Evolutionary conservation across 2,329 filamentous ascomycete genomes (phyloP).

Genomic region (Penicillium capsulatum): DNA sequence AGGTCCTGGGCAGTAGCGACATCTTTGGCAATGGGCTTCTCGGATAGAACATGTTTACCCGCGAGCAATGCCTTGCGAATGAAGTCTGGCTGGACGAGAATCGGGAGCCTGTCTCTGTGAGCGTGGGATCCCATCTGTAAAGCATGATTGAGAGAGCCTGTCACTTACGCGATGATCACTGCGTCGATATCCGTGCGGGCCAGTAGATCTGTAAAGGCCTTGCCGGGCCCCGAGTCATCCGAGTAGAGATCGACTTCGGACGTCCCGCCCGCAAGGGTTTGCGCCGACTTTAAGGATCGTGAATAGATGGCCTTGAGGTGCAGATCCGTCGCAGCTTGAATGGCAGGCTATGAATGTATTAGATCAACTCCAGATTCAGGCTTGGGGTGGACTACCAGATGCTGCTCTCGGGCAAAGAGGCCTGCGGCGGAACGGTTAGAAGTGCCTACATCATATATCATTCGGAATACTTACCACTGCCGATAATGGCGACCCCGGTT

Average conservation of each 20-base stretch:
- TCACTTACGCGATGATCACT: constrained; percentile 49
- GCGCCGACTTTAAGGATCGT: constrained; percentile 53
- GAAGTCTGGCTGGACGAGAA: constrained; percentile 50
- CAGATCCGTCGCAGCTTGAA: constrained; percentile 45
- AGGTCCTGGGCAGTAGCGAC: constrained; percentile 49
- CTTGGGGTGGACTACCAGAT: constrained; percentile 41
- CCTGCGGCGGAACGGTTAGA: constrained; percentile 28
- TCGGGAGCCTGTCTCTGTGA: constrained; percentile 44
- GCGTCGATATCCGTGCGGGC: constrained; percentile 47
- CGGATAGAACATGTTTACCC: constrained; percentile 55
- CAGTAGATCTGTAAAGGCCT: constrained; percentile 46
- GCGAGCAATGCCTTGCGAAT: constrained; percentile 48
- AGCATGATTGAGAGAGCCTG: background rate
- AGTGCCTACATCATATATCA: background rate
- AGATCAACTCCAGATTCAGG: background rate
- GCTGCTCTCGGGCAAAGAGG: constrained; percentile 56
- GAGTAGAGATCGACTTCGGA: constrained; percentile 51
- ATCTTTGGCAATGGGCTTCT: constrained; percentile 57
- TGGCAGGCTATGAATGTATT: constrained; percentile 44
- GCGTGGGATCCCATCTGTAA: background rate
- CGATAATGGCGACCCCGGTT: constrained; percentile 51
- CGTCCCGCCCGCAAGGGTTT: constrained; percentile 34
- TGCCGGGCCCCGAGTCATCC: constrained; percentile 48
- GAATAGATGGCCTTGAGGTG: constrained; percentile 56
- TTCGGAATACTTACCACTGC: constrained; percentile 41